Conservation (phyloP, 306 rosid genomes). For the Gynostemma pentaphyllum region DNA sequence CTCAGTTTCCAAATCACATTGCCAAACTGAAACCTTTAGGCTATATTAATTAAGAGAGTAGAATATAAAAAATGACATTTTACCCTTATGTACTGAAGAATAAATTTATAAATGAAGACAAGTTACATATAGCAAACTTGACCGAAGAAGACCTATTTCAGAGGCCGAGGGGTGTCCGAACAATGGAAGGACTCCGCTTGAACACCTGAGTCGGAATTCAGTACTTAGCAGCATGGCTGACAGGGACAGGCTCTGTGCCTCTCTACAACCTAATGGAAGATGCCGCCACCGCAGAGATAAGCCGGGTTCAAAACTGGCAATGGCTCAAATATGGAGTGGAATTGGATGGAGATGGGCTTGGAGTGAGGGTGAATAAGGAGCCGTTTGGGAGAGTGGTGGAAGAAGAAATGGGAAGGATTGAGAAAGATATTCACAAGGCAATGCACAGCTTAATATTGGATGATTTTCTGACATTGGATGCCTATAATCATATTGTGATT, state of each 20-base stretch:
- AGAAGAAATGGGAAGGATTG: slow-evolving; percentile 80
- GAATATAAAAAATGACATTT: too few species aligned
- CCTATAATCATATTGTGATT: slow-evolving; percentile 47
- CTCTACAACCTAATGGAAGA: slow-evolving; percentile 96
- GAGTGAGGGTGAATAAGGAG: slow-evolving; percentile 51
- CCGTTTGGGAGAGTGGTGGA: slow-evolving; percentile 73
- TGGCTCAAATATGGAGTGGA: slow-evolving; percentile 83
- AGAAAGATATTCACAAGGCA: slow-evolving; percentile 53
- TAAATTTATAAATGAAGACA: too few species aligned
- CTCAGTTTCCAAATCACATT: too few species aligned
- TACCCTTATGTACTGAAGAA: too few species aligned
- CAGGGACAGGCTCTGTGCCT: slow-evolving; percentile 77
- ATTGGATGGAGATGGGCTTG: slow-evolving; percentile 61
- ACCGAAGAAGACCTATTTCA: slow-evolving; percentile 68
- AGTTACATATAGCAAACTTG: too few species aligned
- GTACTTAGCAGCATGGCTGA: slow-evolving; percentile 84
- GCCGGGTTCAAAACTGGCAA: slow-evolving; percentile 96
- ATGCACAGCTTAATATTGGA: slow-evolving; percentile 60
- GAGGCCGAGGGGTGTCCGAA: slow-evolving; percentile 50
- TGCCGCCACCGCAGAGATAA: slow-evolving; percentile 94
- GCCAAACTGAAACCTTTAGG: too few species aligned
- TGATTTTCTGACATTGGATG: slow-evolving; percentile 79
- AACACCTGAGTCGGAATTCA: slow-evolving; percentile 90
- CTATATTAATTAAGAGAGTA: too few species aligned
- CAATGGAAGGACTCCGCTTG: slow-evolving; percentile 67